phyloP scores from a whole-genome alignment of 345 rosid genomes.

The Iberis pinnata region DNA sequence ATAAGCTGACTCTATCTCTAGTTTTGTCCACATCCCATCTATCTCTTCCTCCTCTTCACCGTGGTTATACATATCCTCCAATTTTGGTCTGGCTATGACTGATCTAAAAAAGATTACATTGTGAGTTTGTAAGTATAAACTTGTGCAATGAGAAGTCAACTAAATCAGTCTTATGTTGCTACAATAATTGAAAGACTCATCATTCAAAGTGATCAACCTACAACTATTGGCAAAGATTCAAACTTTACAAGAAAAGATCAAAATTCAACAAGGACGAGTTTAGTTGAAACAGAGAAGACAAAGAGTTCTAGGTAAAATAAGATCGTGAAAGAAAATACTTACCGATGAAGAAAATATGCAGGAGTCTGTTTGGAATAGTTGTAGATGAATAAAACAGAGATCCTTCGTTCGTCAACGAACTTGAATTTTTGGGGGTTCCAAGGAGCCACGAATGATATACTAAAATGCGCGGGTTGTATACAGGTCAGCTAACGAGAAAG shows the following conservation, averaged over 20 bases:
- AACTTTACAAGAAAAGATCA: slow-evolving; percentile 18
- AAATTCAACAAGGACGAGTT: slow-evolving; percentile 19
- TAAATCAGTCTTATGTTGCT: slow-evolving; percentile 1
- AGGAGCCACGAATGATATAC: slow-evolving; percentile 2
- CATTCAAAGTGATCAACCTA: slow-evolving; percentile 1
- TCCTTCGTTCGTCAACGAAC: slow-evolving; percentile 22
- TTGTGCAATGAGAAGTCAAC: no score
- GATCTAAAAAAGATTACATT: background rate
- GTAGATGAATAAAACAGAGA: slow-evolving; percentile 12
- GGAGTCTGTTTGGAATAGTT: background rate
- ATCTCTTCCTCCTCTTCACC: slow-evolving; percentile 35
- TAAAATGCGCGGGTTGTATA: slow-evolving; percentile 28
- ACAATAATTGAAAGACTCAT: slow-evolving; percentile 3
- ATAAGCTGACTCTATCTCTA: slow-evolving; percentile 47
- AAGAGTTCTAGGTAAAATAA: background rate
- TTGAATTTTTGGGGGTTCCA: no score
- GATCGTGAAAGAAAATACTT: slow-evolving; percentile 16
- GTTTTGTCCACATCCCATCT: slow-evolving; percentile 37
- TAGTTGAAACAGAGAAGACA: slow-evolving; percentile 23
- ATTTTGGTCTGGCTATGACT: background rate
- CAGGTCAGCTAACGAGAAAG: slow-evolving; percentile 14
- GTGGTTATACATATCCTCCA: slow-evolving; percentile 15
- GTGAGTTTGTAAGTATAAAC: background rate
- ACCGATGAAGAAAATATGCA: slow-evolving; percentile 8
- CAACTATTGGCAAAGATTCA: slow-evolving; percentile 7